phyloP scores from a whole-genome alignment of 768 basidiomycete genomes.

The Podaxis sp. region DNA sequence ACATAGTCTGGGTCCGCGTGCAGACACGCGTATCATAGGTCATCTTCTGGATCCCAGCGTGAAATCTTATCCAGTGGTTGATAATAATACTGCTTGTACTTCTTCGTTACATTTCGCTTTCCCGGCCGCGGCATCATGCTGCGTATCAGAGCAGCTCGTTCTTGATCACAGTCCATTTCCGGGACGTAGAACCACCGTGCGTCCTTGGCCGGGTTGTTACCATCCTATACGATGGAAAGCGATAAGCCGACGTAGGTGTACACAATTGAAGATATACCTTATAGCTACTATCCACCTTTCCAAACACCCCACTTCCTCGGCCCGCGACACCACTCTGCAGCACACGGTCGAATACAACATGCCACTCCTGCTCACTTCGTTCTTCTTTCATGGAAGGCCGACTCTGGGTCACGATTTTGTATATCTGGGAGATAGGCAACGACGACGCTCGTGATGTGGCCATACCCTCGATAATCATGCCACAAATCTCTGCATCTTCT shows the following conservation, averaged over 20 bases:
- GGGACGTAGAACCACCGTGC: conserved; percentile 77
- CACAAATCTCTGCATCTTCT: conserved; percentile 44
- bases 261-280: conserved; percentile 34
- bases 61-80: conserved; percentile 67
- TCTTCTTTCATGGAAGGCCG: conserved; percentile 48
- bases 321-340: conserved; percentile 41
- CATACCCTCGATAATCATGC: conserved; percentile 67
- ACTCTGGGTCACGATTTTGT: conserved; percentile 43
- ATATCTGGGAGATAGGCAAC: conserved; percentile 50
- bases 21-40: conserved; percentile 24
- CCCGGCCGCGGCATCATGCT: conserved; percentile 74
- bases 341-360: conserved; percentile 43
- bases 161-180: conserved; percentile 64
- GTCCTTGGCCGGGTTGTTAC: conserved; percentile 46
- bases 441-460: conserved; percentile 71
- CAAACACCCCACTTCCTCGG: conserved; percentile 58
- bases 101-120: conserved; percentile 75
- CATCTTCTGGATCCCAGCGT: conserved; percentile 73
- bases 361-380: conserved; percentile 42
- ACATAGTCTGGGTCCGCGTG: background rate
- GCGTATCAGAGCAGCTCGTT: conserved; percentile 60
- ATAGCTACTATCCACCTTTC: conserved; percentile 63
- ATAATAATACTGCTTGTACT: conserved; percentile 85
- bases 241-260: background rate
- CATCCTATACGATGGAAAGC: conserved; percentile 30